Conservation (phyloP, 2,329 filamentous ascomycete genomes). For the Diaporthe destruens region DNA sequence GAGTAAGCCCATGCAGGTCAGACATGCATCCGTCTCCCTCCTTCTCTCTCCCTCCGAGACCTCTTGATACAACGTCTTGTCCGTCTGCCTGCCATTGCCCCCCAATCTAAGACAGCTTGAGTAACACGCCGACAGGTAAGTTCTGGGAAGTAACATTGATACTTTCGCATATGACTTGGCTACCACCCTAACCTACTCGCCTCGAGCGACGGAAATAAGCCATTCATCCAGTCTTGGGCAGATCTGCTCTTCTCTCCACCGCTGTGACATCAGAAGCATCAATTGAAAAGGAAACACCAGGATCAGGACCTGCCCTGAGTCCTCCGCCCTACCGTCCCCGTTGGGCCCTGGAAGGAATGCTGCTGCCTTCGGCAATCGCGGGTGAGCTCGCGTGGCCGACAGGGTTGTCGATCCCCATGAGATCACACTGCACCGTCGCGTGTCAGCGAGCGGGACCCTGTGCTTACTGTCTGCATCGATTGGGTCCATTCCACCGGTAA, state of each 20-base stretch:
- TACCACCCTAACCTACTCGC: too few species aligned
- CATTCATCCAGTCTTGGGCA: too few species aligned
- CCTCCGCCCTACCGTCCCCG: neutral
- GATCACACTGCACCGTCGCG: neutral
- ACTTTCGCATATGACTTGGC: neutral
- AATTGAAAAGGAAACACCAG: conserved; percentile 18
- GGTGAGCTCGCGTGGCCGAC: conserved; percentile 18
- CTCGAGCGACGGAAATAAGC: neutral
- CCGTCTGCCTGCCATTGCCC: neutral
- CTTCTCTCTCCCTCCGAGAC: neutral
- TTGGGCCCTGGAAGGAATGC: neutral
- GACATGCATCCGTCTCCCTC: neutral
- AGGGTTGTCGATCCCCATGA: conserved; percentile 20
- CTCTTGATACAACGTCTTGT: conserved; percentile 3
- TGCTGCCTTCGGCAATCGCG: neutral
- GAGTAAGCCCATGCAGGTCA: neutral
- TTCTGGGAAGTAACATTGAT: too few species aligned
- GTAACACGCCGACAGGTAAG: too few species aligned
- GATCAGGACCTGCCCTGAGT: conserved; percentile 9
- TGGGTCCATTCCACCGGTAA: neutral
- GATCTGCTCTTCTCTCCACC: too few species aligned
- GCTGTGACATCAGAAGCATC: neutral
- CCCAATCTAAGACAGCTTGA: neutral
- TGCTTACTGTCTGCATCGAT: neutral
- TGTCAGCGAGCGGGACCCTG: neutral